Evolutionary conservation across 2,329 filamentous ascomycete species (phyloP).

Genomic region (Hortaea werneckii): DNA sequence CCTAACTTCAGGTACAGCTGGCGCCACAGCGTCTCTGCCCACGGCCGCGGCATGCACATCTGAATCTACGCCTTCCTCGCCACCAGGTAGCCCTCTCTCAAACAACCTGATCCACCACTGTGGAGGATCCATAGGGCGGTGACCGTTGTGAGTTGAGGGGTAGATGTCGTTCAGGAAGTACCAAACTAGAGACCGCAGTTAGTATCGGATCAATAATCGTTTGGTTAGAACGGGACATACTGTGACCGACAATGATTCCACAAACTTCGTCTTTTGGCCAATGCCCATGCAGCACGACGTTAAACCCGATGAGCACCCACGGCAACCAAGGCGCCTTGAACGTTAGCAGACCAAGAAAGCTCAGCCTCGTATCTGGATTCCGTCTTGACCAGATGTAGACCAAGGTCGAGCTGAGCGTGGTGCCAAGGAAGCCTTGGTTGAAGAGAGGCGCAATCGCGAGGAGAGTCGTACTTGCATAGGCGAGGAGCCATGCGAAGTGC

Average conservation of each 20-base stretch:
- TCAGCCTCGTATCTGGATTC: constrained; percentile 84
- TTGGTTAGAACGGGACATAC: constrained; percentile 32
- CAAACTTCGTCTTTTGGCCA: constrained; percentile 94
- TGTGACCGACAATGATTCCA: constrained; percentile 84
- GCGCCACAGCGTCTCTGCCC: constrained; percentile 20
- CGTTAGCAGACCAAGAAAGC: constrained; percentile 68
- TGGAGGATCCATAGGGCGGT: constrained; percentile 79
- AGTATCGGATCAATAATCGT: background rate
- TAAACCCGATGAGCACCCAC: constrained; percentile 92
- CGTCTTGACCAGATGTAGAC: constrained; percentile 97
- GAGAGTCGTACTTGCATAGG: constrained; percentile 73
- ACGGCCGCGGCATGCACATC: constrained; percentile 22
- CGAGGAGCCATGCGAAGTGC: constrained; percentile 86
- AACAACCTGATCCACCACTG: constrained; percentile 83
- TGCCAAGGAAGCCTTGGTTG: constrained; percentile 88
- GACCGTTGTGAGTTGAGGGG: constrained; percentile 76
- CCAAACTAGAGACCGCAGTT: constrained; percentile 49
- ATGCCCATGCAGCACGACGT: constrained; percentile 76
- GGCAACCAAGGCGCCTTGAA: constrained; percentile 92
- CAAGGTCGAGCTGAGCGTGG: constrained; percentile 79
- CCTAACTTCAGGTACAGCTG: constrained; percentile 18
- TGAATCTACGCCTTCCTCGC: constrained; percentile 5
- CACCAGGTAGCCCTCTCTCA: constrained; percentile 34
- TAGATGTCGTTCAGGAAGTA: constrained; percentile 98
- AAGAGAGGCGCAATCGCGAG: constrained; percentile 76